phyloP scores from a whole-genome alignment of 2,329 filamentous ascomycete species.

The Cryphonectria japonica region DNA sequence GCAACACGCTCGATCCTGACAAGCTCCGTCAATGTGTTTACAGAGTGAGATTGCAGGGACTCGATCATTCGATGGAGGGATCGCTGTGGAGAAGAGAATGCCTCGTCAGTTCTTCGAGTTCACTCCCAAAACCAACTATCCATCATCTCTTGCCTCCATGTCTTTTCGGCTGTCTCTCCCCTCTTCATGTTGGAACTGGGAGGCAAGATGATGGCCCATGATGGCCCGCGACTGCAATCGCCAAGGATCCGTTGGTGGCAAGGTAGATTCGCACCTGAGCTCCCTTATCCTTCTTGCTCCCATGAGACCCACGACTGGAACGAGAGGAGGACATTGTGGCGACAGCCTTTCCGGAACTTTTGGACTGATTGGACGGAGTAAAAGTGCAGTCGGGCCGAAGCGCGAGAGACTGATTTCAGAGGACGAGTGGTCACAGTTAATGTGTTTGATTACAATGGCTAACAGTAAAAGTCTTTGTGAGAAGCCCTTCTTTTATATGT shows the following conservation, averaged over 20 bases:
- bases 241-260: not conserved
- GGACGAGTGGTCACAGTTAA: not conserved
- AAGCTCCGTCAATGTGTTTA: conserved; percentile 75
- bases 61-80: conserved; percentile 60
- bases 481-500: not conserved
- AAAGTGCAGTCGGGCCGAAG: not conserved
- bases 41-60: conserved; percentile 66
- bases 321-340: conserved; percentile 27
- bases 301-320: conserved; percentile 18
- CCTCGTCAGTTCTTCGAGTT: not conserved
- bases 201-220: not conserved
- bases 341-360: not conserved
- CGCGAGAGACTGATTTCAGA: not conserved
- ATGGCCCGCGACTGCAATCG: not conserved
- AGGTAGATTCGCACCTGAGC: conserved; percentile 20
- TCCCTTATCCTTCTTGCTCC: conserved; percentile 24
- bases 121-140: not conserved
- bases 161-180: not conserved
- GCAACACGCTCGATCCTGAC: conserved; percentile 72
- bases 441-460: not conserved
- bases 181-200: not conserved
- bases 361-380: not conserved
- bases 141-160: not conserved
- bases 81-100: conserved; percentile 32
- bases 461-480: not conserved